Base-by-base conservation (phyloP, 176 grass and related monocot species). In the Chrysopogon serrulatus region DNA sequence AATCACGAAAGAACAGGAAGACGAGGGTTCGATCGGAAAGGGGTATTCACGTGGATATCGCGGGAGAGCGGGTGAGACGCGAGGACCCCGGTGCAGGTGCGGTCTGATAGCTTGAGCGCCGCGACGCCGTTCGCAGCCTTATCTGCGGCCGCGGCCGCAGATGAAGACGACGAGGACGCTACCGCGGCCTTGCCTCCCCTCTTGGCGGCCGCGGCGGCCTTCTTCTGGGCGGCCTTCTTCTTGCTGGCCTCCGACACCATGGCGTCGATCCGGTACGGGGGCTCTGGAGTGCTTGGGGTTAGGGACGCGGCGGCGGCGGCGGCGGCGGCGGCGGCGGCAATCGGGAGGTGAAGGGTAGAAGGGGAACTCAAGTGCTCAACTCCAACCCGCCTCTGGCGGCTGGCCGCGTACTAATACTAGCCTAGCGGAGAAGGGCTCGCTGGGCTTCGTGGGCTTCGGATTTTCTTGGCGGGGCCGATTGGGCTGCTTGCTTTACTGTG, bases 231-330 rank as follows among this genome's bases (percentile, higher is more conserved):
- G 0, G 91, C 96, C 89, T 95, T 95, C 87, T 95, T 98, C 89
- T 98, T 98, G 92, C 93, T 95, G 39, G 93, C 93, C 32, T 98
- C 96, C 15, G 96, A 95, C 78, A 95, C 96, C 96, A 98, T 98
- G 70, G 53, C 59, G 65, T 28, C 37, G 73, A 53, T 43, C 48
- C 19, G 44, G 71, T 48, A 8, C 1, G 27, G n/a, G 31, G 61
- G 28, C 10, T 30, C 32, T n/a, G 27, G 41, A 65, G 32, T 12
- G 27, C 44, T 34, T 48, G 43, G 31, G 42, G 70, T 48, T 19
- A 43, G 17, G 41, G 19, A 23, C 49, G 49, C 49, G 19, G 49
- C 17, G 51, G 36, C 6, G 74, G 54, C 34, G 54, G 65, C 21
- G 65, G n/a, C n/a, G n/a, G n/a, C n/a, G n/a, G n/a, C n/a, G n/a